Conservation (phyloP, 2,329 filamentous ascomycete species). For the Zarea fungicola region DNA sequence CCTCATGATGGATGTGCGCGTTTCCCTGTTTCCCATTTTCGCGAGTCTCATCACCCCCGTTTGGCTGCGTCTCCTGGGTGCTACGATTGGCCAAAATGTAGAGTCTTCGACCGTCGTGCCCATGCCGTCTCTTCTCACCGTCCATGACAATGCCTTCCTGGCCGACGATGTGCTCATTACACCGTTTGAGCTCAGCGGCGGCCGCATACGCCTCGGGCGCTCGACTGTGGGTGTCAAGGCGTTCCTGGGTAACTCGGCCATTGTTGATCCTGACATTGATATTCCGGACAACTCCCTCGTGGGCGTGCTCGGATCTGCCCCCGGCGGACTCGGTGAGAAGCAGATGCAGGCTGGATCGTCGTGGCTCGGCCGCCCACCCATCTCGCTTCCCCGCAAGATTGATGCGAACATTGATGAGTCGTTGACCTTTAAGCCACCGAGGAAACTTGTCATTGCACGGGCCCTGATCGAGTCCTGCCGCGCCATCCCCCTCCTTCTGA, state of each 20-base stretch:
- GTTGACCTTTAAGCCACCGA: constrained; percentile 18
- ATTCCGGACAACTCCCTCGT: constrained; percentile 16
- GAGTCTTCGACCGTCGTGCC: constrained; percentile 18
- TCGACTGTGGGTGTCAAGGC: constrained; percentile 14
- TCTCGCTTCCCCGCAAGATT: constrained; percentile 16
- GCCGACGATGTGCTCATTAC: constrained; percentile 19
- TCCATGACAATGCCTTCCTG: constrained; percentile 19
- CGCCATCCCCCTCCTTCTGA: constrained; percentile 15
- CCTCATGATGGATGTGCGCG: constrained; percentile 15
- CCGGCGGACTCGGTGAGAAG: constrained; percentile 6
- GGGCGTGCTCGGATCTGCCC: constrained; percentile 18
- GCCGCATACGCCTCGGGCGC: constrained; percentile 14
- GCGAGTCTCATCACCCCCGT: constrained; percentile 19
- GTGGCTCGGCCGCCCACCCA: constrained; percentile 20
- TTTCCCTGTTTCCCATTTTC: constrained; percentile 16
- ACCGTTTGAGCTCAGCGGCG: constrained; percentile 15
- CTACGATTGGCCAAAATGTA: constrained; percentile 17
- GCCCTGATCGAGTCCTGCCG: constrained; percentile 17
- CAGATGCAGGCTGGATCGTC: constrained; percentile 18
- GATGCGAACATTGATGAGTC: constrained; percentile 15
- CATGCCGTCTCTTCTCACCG: constrained; percentile 17
- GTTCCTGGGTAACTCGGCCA: constrained; percentile 20
- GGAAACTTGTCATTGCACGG: constrained; percentile 12
- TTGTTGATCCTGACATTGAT: constrained; percentile 15
- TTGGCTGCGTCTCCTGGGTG: constrained; percentile 18